These are phyloP conservation scores for Drechmeria coniospora DNA, from an alignment of 2,329 filamentous ascomycete species.

Conservation along the genomic window DNA sequence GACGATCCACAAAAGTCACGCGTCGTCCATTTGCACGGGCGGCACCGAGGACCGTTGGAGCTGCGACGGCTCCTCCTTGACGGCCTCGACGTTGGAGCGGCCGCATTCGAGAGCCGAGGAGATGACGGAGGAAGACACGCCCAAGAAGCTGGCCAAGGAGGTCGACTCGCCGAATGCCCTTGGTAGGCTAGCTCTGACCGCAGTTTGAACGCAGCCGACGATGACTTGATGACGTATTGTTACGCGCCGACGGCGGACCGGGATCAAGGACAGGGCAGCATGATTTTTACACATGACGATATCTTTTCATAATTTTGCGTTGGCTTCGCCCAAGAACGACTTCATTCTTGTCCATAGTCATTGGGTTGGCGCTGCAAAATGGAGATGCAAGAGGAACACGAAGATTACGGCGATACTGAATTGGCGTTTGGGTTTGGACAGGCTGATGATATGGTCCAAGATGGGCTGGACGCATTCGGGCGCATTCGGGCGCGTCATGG, in stretches of 20 bases:
- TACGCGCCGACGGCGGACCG: slow-evolving; percentile 3
- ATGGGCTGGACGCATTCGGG: too few species aligned
- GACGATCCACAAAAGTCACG: slow-evolving; percentile 16
- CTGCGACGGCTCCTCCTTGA: slow-evolving; percentile 20
- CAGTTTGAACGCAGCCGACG: slow-evolving; percentile 2
- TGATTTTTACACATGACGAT: slow-evolving; percentile 1
- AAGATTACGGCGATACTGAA: too few species aligned
- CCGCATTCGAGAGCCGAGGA: slow-evolving; percentile 17
- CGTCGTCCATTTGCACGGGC: slow-evolving; percentile 23
- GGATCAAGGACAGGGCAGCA: too few species aligned
- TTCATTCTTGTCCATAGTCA: slow-evolving; percentile 1
- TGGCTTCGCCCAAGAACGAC: not conserved
- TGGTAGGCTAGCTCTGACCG: too few species aligned
- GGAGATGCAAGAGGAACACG: not conserved
- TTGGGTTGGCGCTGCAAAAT: slow-evolving; percentile 2
- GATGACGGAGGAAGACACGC: slow-evolving; percentile 14
- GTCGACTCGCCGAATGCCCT: too few species aligned
- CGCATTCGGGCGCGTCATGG: too few species aligned
- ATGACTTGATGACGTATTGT: slow-evolving; percentile 5
- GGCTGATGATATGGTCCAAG: too few species aligned
- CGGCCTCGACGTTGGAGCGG: slow-evolving; percentile 23
- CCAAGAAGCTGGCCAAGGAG: not conserved
- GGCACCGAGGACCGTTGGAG: slow-evolving; percentile 21
- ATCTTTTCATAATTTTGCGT: slow-evolving; percentile 1
- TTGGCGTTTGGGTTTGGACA: slow-evolving; percentile 1